These are phyloP conservation scores for Corrigiola litoralis DNA, from an alignment of 179 eudicot genomes.

Conservation along the genomic window DNA sequence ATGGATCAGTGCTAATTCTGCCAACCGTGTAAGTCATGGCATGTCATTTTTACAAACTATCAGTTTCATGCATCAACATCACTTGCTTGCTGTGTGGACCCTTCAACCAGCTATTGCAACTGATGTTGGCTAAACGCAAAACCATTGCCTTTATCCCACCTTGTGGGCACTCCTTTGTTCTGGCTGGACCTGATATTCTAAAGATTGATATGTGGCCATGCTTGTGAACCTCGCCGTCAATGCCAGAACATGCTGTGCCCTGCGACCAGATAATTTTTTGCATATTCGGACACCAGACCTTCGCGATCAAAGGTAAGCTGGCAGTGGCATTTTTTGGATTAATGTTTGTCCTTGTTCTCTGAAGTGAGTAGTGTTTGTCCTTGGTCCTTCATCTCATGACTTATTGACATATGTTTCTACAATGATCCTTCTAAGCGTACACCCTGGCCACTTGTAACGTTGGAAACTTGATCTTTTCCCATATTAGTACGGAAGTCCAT, in stretches of 20 bases:
- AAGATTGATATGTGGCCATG: conserved; percentile 14
- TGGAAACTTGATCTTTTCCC: conserved; percentile 3
- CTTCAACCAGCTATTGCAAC: conserved; percentile 17
- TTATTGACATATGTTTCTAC: neutral
- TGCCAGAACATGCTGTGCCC: conserved; percentile 29
- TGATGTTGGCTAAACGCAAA: conserved; percentile 18
- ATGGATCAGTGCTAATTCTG: conserved; percentile 1
- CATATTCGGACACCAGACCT: conserved; percentile 5
- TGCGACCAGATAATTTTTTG: conserved; percentile 5
- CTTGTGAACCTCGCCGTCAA: conserved; percentile 21
- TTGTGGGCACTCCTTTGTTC: conserved; percentile 27
- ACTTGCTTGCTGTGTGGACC: conserved; percentile 27
- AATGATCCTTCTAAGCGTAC: neutral
- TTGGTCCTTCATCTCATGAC: conserved; percentile 13
- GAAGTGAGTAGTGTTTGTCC: neutral
- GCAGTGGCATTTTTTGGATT: conserved; percentile 14
- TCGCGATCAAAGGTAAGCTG: conserved; percentile 28
- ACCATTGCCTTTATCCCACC: conserved; percentile 2
- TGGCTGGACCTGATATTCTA: conserved; percentile 14
- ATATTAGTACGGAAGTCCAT: neutral
- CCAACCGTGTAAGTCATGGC: neutral
- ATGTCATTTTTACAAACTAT: conserved; percentile 3
- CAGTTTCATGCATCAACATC: conserved; percentile 21
- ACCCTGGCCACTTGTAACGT: conserved; percentile 6
- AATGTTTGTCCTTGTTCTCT: neutral